Conservation (phyloP, 345 rosid species). For the Garcia nutans region DNA sequence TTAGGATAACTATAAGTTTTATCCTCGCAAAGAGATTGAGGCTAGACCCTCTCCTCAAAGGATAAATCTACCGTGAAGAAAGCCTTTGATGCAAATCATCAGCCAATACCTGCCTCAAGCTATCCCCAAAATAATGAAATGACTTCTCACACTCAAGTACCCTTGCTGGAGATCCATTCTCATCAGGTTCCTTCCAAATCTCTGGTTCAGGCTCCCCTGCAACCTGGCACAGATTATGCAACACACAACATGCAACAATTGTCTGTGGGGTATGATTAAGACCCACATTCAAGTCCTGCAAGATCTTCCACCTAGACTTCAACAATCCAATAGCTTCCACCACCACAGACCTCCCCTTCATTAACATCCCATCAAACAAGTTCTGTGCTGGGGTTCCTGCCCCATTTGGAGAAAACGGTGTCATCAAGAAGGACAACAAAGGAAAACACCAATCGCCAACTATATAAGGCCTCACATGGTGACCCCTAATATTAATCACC, state of each 20-base stretch:
- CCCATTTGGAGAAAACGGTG: constrained; percentile 84
- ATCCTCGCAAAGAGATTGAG: constrained; percentile 15
- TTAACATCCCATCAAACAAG: constrained; percentile 91
- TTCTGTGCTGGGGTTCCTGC: constrained; percentile 83
- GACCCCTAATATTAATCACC: constrained; percentile 68
- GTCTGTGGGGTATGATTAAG: constrained; percentile 94
- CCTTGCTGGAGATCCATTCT: constrained; percentile 62
- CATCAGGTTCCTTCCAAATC: constrained; percentile 79
- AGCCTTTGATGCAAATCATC: constrained; percentile 95
- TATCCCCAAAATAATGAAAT: constrained; percentile 69
- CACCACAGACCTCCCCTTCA: constrained; percentile 93
- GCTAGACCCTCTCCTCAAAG: constrained; percentile 11
- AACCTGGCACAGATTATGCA: constrained; percentile 95
- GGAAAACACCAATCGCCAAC: constrained; percentile 99
- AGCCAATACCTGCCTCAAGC: constrained; percentile 90
- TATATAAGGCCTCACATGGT: constrained; percentile 80
- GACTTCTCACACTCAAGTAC: constrained; percentile 84
- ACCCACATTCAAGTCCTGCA: constrained; percentile 92
- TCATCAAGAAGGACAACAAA: constrained; percentile 73
- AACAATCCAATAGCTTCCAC: constrained; percentile 93
- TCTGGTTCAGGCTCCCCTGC: constrained; percentile 98
- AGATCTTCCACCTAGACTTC: constrained; percentile 91
- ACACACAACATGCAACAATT: constrained; percentile 93
- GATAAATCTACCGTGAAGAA: constrained; percentile 54
- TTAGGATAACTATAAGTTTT: constrained; percentile 24